A percentile compares a stretch with the other conserved stretches of the same genome.
Evolutionary conservation across 2,329 filamentous ascomycete genomes (phyloP).

Genomic region (Aspergillus texensis): DNA sequence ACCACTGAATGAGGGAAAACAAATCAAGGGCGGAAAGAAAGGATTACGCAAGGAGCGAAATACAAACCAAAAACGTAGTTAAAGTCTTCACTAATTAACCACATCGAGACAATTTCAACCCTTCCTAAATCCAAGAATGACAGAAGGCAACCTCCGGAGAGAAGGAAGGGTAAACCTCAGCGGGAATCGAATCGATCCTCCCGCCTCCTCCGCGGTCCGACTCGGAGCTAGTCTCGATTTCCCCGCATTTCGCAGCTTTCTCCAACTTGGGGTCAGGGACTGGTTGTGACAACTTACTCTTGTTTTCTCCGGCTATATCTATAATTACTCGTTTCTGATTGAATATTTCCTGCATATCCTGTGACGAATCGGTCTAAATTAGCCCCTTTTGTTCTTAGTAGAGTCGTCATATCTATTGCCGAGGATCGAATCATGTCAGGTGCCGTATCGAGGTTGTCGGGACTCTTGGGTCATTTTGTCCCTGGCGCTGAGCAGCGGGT

Average conservation of each 20-base stretch:
- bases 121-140: too few species aligned
- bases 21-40: neutral
- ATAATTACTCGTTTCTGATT: neutral
- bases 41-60: neutral
- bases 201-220: conserved; percentile 13
- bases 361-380: neutral
- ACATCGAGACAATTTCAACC: too few species aligned
- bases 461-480: conserved; percentile 33
- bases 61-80: neutral
- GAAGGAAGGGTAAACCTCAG: neutral
- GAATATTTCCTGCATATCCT: neutral
- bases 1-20: too few species aligned
- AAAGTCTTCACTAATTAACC: too few species aligned
- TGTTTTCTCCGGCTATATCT: neutral
- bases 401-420: neutral
- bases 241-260: conserved; percentile 4
- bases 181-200: neutral
- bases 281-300: neutral
- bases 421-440: conserved; percentile 27
- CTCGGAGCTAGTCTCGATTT: neutral
- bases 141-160: neutral
- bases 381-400: neutral
- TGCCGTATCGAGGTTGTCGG: conserved; percentile 31
- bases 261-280: neutral
- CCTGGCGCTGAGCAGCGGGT: conserved; percentile 36